Conservation (phyloP, 805 yeast species). For the Yamadazyma tumulicola region DNA sequence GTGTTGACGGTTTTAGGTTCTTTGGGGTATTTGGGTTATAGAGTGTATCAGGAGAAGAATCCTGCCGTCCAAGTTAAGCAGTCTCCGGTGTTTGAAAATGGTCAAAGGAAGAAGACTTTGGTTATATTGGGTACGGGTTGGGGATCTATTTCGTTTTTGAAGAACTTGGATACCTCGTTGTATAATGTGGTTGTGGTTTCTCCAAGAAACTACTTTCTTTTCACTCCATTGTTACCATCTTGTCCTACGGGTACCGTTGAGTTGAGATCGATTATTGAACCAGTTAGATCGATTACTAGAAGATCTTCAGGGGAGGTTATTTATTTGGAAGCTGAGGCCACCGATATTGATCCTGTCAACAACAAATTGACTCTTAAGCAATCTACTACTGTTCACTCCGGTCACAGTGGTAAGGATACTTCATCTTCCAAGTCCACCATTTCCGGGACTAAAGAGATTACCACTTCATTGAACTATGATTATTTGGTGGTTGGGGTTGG, state of each 20-base stretch:
- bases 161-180: constrained; percentile 77
- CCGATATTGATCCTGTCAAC: constrained; percentile 68
- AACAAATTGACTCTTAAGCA: constrained; percentile 65
- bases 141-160: constrained; percentile 87
- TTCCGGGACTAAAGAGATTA: constrained; percentile 41
- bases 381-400: constrained; percentile 52
- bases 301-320: constrained; percentile 71
- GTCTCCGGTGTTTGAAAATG: constrained; percentile 50
- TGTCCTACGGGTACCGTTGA: constrained; percentile 94
- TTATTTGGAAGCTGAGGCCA: constrained; percentile 89
- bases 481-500: constrained; percentile 91
- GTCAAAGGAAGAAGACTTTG: constrained; percentile 64
- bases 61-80: constrained; percentile 63
- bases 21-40: constrained; percentile 47
- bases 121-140: constrained; percentile 90
- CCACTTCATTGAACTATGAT: constrained; percentile 59
- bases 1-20: constrained; percentile 53
- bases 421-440: constrained; percentile 39
- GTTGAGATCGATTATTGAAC: constrained; percentile 87
- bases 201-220: constrained; percentile 91
- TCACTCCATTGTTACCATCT: constrained; percentile 94
- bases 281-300: constrained; percentile 84
- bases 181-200: constrained; percentile 89
- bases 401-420: constrained; percentile 51
- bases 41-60: constrained; percentile 57